Percentiles rank a stretch among this genome's conserved stretches.
Conservation (phyloP, 2,329 filamentous ascomycete genomes). For the Pestalotiopsis sp. region DNA sequence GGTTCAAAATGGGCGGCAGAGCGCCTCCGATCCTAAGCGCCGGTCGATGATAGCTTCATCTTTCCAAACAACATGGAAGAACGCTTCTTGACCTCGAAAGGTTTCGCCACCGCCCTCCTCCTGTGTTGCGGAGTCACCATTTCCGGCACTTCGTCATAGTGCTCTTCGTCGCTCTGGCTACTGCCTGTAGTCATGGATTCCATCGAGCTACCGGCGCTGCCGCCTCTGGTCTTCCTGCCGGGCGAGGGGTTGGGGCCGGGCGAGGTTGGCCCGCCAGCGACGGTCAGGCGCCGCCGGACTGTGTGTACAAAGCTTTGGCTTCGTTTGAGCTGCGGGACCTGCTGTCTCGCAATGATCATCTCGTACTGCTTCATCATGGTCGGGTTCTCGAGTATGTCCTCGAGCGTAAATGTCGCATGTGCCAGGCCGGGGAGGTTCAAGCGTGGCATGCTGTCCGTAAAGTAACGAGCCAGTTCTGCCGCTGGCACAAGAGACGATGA, state of each 20-base stretch:
- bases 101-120: background rate
- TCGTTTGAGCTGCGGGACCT: slow-evolving; percentile 21
- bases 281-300: slow-evolving; percentile 24
- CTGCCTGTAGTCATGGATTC: slow-evolving; percentile 31
- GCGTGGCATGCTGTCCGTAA: slow-evolving; percentile 44
- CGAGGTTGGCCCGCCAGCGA: slow-evolving; percentile 11
- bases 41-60: slow-evolving; percentile 4
- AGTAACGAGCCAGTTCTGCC: slow-evolving; percentile 45
- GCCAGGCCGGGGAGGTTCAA: slow-evolving; percentile 39
- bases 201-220: slow-evolving; percentile 26
- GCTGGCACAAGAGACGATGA: slow-evolving; percentile 53
- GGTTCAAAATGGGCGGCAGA: background rate
- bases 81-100: slow-evolving; percentile 8
- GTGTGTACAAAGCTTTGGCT: slow-evolving; percentile 24
- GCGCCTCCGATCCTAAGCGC: background rate
- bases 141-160: slow-evolving; percentile 14
- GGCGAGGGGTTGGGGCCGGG: background rate
- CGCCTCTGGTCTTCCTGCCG: slow-evolving; percentile 7
- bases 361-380: slow-evolving; percentile 54
- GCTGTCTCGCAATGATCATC: slow-evolving; percentile 33
- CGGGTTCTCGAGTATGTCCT: slow-evolving; percentile 52
- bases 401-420: slow-evolving; percentile 39
- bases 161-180: slow-evolving; percentile 28
- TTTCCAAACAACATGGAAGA: slow-evolving; percentile 9
- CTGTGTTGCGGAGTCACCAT: background rate